Evolutionary conservation across 371 early-diverging fungal species (phyloP).

Genomic region (Mortierella polycephala): DNA sequence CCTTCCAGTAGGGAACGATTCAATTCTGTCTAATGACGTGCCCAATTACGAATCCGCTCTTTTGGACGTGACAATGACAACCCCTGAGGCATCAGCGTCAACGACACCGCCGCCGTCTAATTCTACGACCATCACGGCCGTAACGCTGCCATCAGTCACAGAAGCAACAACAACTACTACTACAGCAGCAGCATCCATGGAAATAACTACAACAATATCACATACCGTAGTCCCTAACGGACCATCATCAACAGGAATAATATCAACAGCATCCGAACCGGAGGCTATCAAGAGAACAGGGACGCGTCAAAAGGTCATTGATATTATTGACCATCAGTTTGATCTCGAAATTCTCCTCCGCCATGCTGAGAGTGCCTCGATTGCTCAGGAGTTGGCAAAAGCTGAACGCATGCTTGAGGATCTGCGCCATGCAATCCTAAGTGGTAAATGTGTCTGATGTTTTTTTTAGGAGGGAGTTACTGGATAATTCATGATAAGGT

Average conservation of each 20-base stretch:
- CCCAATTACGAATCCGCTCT: no score
- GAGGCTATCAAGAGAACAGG: conserved; percentile 53
- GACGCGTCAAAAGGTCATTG: conserved; percentile 63
- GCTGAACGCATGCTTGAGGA: conserved; percentile 65
- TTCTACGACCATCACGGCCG: no score
- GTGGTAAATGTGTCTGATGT: conserved; percentile 55
- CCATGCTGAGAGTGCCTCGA: conserved; percentile 66
- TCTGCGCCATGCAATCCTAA: conserved; percentile 61
- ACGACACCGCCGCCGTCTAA: no score
- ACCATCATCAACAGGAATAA: neutral
- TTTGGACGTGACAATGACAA: conserved; percentile 23
- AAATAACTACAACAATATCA: neutral
- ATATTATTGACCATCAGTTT: conserved; percentile 76
- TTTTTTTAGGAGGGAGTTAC: neutral
- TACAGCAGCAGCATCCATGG: neutral
- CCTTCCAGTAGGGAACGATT: conserved; percentile 18
- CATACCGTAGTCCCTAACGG: neutral
- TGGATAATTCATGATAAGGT: no score
- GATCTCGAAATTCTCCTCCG: conserved; percentile 79
- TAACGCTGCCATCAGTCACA: neutral
- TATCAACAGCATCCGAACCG: neutral
- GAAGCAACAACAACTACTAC: neutral
- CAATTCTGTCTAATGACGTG: neutral
- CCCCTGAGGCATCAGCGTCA: conserved; percentile 6
- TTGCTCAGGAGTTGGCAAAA: conserved; percentile 65